phyloP scores from a whole-genome alignment of 2,329 filamentous ascomycete species.

The Colletotrichum filicis region DNA sequence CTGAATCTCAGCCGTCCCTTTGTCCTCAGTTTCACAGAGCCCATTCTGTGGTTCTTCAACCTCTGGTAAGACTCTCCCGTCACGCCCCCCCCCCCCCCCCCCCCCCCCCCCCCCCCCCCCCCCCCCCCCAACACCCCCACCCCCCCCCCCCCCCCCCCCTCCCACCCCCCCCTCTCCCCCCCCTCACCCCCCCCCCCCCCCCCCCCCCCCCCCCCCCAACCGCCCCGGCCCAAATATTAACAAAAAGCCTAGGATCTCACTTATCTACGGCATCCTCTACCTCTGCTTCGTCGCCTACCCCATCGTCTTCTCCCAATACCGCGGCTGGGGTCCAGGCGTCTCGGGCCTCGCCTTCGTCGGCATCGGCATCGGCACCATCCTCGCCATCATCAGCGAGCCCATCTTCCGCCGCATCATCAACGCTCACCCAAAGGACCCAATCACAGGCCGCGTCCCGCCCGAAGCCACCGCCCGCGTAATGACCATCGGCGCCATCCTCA shows the following conservation, averaged over 20 bases:
- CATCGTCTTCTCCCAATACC: conserved; percentile 78
- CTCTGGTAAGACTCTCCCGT: conserved; percentile 61
- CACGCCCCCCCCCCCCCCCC: no score
- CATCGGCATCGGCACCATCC: conserved; percentile 71
- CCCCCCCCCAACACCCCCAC: no score
- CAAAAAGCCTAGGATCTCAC: conserved; percentile 69
- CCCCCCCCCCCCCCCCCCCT: no score
- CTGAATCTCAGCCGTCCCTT: conserved; percentile 83
- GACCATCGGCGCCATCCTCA: conserved; percentile 78
- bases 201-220: no score
- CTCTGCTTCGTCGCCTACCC: conserved; percentile 93
- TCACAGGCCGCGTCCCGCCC: conserved; percentile 77
- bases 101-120: no score
- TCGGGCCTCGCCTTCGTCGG: conserved; percentile 84
- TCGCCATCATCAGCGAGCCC: conserved; percentile 74
- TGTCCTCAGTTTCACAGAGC: conserved; percentile 80
- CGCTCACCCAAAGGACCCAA: conserved; percentile 77
- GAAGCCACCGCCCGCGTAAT: conserved; percentile 87
- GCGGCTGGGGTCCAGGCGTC: conserved; percentile 80
- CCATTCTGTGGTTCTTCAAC: conserved; percentile 80
- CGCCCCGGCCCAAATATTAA: background rate
- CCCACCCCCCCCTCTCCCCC: no score
- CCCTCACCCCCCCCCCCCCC: no score
- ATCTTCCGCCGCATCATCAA: conserved; percentile 83
- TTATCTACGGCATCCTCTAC: conserved; percentile 89